Base-by-base conservation (phyloP, 176 grass and related monocot genomes). In the Echinochloa phyllopogon region DNA sequence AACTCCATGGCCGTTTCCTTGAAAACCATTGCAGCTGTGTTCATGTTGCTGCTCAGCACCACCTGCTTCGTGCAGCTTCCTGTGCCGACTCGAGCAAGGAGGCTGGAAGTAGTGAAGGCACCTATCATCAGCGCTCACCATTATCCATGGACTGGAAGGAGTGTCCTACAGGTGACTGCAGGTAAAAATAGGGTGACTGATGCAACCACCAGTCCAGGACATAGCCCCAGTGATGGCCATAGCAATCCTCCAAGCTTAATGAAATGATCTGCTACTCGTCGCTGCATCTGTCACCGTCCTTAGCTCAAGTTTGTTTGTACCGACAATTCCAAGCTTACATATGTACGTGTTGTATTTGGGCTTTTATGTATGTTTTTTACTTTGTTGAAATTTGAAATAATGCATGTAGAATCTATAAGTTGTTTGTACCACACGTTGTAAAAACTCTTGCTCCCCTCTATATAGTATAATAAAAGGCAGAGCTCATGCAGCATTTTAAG, bases 171-270 rank as follows among this genome's bases (percentile, higher is more conserved):
- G 76, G 60, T 18, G 6, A 65, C 41, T 47, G 1, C 36, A 20
- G 17, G 44, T 3, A 17, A 33, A 33, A 33, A 29, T 5, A 41
- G 39, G 1, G 25, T 57, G 27, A 9, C 16, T 3, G 69, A 67
- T 14, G 63, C 77, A 3, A 75, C 85, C 15, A 76, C 16, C 13
- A 33, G 0, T 48, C 69, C 66, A 23, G 91, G 91, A 4, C 68
- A 76, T 64, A 86, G 91, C 78, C 88, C 88, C 37, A 38, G 85
- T 67, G 14, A 20, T 69, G 91, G 91, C 74, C 91, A 93, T 61
- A 21, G 69, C 4, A 65, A 5, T 55, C 88, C 88, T 70, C 81
- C 84, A 2, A 76, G 3, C 25, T 29, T 37, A 66, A 50, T 81
- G 73, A 82, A 18, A 71, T 38, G 44, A 12, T 76, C 65, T 21